phyloP scores from a whole-genome alignment of 345 rosid genomes.

The Kernera saxatilis region DNA sequence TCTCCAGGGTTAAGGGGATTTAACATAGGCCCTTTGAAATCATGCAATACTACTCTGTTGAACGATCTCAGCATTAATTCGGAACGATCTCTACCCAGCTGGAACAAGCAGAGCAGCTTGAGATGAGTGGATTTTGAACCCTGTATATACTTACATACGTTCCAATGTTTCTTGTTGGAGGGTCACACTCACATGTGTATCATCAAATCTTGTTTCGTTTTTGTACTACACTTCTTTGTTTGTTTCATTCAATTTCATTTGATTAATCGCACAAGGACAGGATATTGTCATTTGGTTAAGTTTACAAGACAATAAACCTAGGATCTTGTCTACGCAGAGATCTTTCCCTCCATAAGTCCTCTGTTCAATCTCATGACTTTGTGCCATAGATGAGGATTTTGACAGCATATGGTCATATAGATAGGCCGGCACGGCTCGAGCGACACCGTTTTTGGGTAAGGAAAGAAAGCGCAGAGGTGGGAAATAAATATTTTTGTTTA shows the following conservation, averaged over 20 bases:
- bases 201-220: slow-evolving; percentile 1
- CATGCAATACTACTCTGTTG: slow-evolving; percentile 22
- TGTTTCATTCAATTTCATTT: background rate
- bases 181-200: slow-evolving; percentile 4
- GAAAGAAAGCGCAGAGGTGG: too few relatives aligned
- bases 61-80: slow-evolving; percentile 62
- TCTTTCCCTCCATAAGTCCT: background rate
- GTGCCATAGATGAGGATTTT: too few relatives aligned
- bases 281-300: background rate
- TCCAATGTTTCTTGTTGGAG: slow-evolving; percentile 9
- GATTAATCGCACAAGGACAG: background rate
- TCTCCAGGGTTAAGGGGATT: slow-evolving; percentile 70
- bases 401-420: too few relatives aligned
- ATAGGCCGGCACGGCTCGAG: too few relatives aligned
- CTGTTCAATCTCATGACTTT: too few relatives aligned
- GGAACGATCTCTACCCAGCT: slow-evolving; percentile 43
- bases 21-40: slow-evolving; percentile 44
- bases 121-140: slow-evolving; percentile 25
- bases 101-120: slow-evolving; percentile 36
- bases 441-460: too few relatives aligned
- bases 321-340: background rate
- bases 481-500: too few relatives aligned
- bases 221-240: slow-evolving; percentile 6
- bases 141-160: slow-evolving; percentile 21
- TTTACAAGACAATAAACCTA: background rate